These are phyloP conservation scores for Oryza meyeriana DNA, from an alignment of 176 grass and related monocot species.

Conservation along the genomic window DNA sequence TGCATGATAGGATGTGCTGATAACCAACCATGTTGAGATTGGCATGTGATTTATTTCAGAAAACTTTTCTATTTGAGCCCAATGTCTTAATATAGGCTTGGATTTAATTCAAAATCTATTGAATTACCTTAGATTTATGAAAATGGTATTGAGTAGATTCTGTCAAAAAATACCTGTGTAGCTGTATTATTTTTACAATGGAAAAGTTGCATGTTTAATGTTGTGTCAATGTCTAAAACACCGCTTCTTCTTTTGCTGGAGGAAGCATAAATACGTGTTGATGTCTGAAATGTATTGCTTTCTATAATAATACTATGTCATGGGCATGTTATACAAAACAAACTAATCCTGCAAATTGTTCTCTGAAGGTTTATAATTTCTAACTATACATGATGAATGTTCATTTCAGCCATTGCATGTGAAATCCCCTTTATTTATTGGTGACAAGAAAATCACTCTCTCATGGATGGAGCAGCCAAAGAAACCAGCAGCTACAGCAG, in stretches of 20 bases:
- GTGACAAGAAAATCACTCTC: constrained; percentile 79
- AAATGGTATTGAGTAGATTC: not conserved
- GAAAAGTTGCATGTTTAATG: no score
- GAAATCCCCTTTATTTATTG: constrained; percentile 85
- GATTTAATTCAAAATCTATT: not conserved
- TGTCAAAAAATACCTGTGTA: not conserved
- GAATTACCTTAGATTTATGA: no score
- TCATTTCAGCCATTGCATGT: constrained; percentile 76
- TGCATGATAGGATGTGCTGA: no score
- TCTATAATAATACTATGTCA: not conserved
- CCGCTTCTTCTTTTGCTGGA: not conserved
- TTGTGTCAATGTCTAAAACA: no score
- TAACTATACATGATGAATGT: constrained; percentile 22
- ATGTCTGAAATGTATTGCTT: not conserved
- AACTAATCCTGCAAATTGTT: constrained; percentile 3
- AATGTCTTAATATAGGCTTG: not conserved
- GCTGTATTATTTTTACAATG: not conserved
- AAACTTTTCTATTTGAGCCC: not conserved
- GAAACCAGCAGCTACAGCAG: constrained; percentile 50
- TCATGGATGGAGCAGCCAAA: constrained; percentile 89
- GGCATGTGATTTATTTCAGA: not conserved
- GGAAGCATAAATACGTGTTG: not conserved
- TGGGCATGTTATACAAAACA: not conserved
- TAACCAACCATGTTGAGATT: no score
- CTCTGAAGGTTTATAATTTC: not conserved